A percentile compares a stretch with the other conserved stretches of the same genome.
Evolutionary conservation across 805 yeast genomes (phyloP).

Genomic region (Candida qinlingensis): DNA sequence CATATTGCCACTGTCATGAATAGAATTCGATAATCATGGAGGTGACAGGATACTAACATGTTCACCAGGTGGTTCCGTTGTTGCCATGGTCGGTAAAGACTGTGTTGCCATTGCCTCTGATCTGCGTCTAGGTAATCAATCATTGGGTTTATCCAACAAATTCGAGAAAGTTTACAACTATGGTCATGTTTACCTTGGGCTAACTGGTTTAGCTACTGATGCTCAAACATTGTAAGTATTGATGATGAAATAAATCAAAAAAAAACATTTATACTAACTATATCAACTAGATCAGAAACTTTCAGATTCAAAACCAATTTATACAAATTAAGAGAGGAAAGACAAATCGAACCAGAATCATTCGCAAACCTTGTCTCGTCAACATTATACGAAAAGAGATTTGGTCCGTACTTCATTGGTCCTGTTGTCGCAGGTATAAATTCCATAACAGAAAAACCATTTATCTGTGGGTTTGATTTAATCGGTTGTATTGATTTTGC

Average conservation of each 20-base stretch:
- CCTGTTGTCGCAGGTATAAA: constrained; percentile 95
- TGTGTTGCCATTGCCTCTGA: constrained; percentile 98
- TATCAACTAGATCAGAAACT: constrained; percentile 41
- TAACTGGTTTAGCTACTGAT: constrained; percentile 94
- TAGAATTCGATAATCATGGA: too few relatives aligned
- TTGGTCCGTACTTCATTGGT: constrained; percentile 95
- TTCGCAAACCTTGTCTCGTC: constrained; percentile 91
- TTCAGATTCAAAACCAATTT: constrained; percentile 83
- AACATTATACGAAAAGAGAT: constrained; percentile 83
- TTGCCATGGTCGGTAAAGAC: constrained; percentile 98
- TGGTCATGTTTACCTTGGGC: constrained; percentile 83
- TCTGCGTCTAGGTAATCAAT: constrained; percentile 88
- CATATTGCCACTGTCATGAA: neutral
- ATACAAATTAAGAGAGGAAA: constrained; percentile 86
- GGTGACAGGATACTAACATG: constrained; percentile 13
- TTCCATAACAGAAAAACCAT: constrained; percentile 78
- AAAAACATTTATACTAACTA: neutral
- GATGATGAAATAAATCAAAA: too few relatives aligned
- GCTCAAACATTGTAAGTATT: constrained; percentile 53
- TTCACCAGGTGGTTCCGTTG: constrained; percentile 79
- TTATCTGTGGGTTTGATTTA: constrained; percentile 90
- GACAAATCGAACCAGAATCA: constrained; percentile 87
- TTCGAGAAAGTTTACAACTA: constrained; percentile 88
- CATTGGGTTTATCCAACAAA: constrained; percentile 85
- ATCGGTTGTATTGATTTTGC: constrained; percentile 97